Base-by-base conservation (phyloP, 2,329 filamentous ascomycete species). In the Diaporthe ilicicola region DNA sequence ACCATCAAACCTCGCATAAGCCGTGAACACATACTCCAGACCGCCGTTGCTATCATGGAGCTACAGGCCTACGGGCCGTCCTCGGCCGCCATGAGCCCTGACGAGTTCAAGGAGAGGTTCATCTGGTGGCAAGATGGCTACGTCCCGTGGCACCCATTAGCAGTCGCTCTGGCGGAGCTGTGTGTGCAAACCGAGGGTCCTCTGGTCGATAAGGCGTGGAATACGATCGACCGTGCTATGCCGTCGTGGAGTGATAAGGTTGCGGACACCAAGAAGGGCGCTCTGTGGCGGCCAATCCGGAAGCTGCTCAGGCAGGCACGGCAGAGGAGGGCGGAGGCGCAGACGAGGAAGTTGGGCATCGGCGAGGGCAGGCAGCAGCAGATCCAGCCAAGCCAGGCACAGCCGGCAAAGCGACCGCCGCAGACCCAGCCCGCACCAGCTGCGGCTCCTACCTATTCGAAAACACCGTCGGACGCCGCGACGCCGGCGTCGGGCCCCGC, bases 81-180 rank as follows among this genome's bases (percentile, higher is more conserved):
- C 27, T 53, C 78, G 61, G 79, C 80, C n/a, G 77, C 78, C 4
- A 81, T 79, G 53, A 78, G 76, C 48, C 24, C 39, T 5, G 67
- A 54, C 8, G 70, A 68, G 39, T 70, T 51, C 48, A 15, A 50
- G 1, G 79, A 81, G 15, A 77, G 81, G 3, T 87, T 83, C 77
- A 76, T 77, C 24, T 88, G 86, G 84, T 85, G 86, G 81, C 80
- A 82, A n/a, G 76, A 81, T 17, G 84, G 80, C 1, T 88, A 86
- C 76, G 83, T 87, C 17, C 86, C 87, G 70, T 89, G 87, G 87
- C 87, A 89, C 73, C 83, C 86, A 9, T 78, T 89, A 0, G 85
- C 87, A 1, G 85, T 88, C 8, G 82, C 84, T 1, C 77, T 88
- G 17, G 86, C 86, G 1, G 86, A 88, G 72, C 80, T 89, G 27